Conservation (phyloP, 164 flowering plant species). For the Tinospora cordifolia region DNA sequence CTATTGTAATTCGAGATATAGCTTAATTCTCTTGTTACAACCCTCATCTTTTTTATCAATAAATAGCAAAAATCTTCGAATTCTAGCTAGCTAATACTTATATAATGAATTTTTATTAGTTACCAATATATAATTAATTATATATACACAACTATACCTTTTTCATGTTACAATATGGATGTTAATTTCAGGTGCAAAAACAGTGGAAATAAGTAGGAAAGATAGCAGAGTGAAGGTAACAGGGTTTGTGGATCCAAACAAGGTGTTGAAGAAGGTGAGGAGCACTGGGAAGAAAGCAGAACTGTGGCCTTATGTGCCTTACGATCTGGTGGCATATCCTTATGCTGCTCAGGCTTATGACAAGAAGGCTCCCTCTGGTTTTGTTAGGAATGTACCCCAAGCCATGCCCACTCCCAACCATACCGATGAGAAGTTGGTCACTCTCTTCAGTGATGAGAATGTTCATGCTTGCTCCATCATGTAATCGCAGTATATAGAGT, state of each 20-base stretch:
- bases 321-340: slow-evolving; percentile 48
- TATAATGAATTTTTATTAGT: no score
- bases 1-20: no score
- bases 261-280: slow-evolving; percentile 53
- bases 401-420: slow-evolving; percentile 1
- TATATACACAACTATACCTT: no score
- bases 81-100: no score
- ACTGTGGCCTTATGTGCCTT: slow-evolving; percentile 79
- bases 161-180: no score
- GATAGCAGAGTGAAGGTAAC: slow-evolving; percentile 66
- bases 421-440: background rate
- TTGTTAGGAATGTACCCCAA: slow-evolving; percentile 32
- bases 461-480: slow-evolving; percentile 3
- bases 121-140: no score
- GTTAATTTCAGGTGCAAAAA: slow-evolving; percentile 41
- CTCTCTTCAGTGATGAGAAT: slow-evolving; percentile 4
- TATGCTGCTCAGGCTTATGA: slow-evolving; percentile 58
- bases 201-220: slow-evolving; percentile 60
- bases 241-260: slow-evolving; percentile 54
- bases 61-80: no score
- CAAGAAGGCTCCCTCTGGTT: slow-evolving; percentile 73
- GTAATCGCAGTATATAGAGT: background rate
- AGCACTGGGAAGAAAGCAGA: slow-evolving; percentile 53
- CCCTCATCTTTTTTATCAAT: no score
- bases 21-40: no score